Base-by-base conservation (phyloP, 805 yeast genomes). In the Saturnispora sanitii region DNA sequence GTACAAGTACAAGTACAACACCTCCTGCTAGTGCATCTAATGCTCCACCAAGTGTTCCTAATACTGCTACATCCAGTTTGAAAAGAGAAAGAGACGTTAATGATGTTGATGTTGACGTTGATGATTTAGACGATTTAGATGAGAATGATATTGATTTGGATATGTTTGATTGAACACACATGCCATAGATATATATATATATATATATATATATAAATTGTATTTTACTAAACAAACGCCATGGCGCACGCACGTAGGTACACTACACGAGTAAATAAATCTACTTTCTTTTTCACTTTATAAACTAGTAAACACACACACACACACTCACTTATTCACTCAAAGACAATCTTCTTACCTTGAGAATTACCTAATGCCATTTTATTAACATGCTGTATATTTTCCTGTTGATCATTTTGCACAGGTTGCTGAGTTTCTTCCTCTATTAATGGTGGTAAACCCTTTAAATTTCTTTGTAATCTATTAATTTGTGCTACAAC, bases 401-500 rank as follows among this genome's bases (percentile, higher is more conserved):
- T 27, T n/a, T 13, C 16, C 20, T 6, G 28, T 16, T 12, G 30
- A 6, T 11, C 4, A 21, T 8, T 19, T 17, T n/a, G 13, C 23
- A 18, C 32, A 8, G 15, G 18, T 19, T 18, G 27, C 21, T 32
- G 37, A 12, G 45, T 37, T 8, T 49, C 50, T 18, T 56, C 64
- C 15, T 54, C 43, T 33, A 61, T 44, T 12, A 62, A 46, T 4
- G 67, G 67, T 6, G 65, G 64, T 26, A 62, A 40, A 3, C 67
- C 67, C 41, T 64, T 50, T 15, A 62, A 46, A 31, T 59, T 65
- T 50, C 67, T 53, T 42, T 61, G 65, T 25, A 61, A 48, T 45
- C 67, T 57, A 39, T 60, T 61, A 39, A 62, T 42, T 41, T 61
- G 66, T 29, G 60, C 52, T 16, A 59, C 41, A 6, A 49, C 53